These are phyloP conservation scores for Leccinum truebloodii DNA, from an alignment of 768 basidiomycete species.

Conservation along the genomic window DNA sequence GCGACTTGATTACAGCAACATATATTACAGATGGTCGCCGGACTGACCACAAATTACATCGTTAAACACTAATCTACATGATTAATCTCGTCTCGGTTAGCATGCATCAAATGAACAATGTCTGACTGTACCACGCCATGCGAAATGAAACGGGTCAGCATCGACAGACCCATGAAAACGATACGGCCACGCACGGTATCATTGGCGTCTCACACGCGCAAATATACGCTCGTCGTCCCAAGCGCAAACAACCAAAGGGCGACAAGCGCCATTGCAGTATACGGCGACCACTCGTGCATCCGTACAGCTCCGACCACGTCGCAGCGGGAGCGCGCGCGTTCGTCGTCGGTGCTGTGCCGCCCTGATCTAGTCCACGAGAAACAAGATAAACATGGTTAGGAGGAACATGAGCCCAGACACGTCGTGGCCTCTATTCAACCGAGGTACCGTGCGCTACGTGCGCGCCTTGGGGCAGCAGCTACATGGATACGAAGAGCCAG, in stretches of 20 bases:
- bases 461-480: conserved; percentile 35
- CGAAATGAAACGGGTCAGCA: conserved; percentile 5
- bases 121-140: conserved; percentile 38
- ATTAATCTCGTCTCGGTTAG: neutral
- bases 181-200: conserved; percentile 56
- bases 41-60: neutral
- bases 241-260: conserved; percentile 64
- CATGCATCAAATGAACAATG: conserved; percentile 17
- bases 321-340: conserved; percentile 17
- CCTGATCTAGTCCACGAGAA: conserved; percentile 46
- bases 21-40: neutral
- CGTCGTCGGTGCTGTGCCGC: conserved; percentile 53
- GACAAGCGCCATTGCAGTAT: conserved; percentile 48
- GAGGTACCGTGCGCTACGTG: conserved; percentile 53
- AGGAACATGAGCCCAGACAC: conserved; percentile 88
- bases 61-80: neutral
- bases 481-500: conserved; percentile 15
- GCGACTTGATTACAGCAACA: neutral
- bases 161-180: no score
- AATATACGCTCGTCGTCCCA: conserved; percentile 78
- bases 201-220: conserved; percentile 74
- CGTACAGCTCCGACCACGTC: conserved; percentile 32
- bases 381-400: no score
- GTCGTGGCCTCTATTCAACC: conserved; percentile 82
- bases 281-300: conserved; percentile 50